phyloP scores from a whole-genome alignment of 306 rosid species.

The Sicyos baderoa region DNA sequence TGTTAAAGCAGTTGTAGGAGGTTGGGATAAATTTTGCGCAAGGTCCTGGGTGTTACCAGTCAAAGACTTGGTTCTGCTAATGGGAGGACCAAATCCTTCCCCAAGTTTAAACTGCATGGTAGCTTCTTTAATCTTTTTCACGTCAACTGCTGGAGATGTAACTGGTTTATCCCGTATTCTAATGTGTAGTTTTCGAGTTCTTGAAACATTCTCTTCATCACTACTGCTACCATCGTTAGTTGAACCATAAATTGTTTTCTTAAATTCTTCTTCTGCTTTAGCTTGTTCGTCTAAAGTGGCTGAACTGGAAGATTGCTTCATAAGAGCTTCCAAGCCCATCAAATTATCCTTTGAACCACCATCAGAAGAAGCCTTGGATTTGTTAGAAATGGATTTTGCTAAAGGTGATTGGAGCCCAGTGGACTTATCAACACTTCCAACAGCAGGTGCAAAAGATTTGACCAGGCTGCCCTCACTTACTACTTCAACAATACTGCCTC shows the following conservation, averaged over 20 bases:
- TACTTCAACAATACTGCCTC: slow-evolving; percentile 93
- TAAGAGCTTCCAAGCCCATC: slow-evolving; percentile 64
- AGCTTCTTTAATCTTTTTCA: slow-evolving; percentile 90
- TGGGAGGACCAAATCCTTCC: slow-evolving; percentile 55
- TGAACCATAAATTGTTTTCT: slow-evolving; percentile 80
- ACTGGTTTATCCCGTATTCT: slow-evolving; percentile 84
- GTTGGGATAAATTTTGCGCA: slow-evolving; percentile 51
- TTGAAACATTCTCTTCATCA: slow-evolving; percentile 84
- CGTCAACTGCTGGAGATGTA: slow-evolving; percentile 67
- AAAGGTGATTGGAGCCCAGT: slow-evolving; percentile 42
- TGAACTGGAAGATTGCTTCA: slow-evolving; percentile 46
- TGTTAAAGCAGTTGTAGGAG: slow-evolving; percentile 30
- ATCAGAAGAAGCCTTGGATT: slow-evolving; percentile 38
- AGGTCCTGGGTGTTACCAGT: slow-evolving; percentile 64
- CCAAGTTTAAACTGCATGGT: slow-evolving; percentile 76
- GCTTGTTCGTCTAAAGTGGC: slow-evolving; percentile 66
- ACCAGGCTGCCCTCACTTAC: slow-evolving; percentile 85
- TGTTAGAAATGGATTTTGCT: slow-evolving; percentile 32
- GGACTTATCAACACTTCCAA: slow-evolving; percentile 37
- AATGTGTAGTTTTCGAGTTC: slow-evolving; percentile 61
- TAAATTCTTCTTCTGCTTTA: slow-evolving; percentile 95
- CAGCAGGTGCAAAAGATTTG: slow-evolving; percentile 46
- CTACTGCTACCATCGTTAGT: slow-evolving; percentile 86
- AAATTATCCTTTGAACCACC: slow-evolving; percentile 42
- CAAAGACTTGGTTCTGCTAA: slow-evolving; percentile 61